Conservation (phyloP, 352 stramenopile species). For the Blastocystis sp. region DNA sequence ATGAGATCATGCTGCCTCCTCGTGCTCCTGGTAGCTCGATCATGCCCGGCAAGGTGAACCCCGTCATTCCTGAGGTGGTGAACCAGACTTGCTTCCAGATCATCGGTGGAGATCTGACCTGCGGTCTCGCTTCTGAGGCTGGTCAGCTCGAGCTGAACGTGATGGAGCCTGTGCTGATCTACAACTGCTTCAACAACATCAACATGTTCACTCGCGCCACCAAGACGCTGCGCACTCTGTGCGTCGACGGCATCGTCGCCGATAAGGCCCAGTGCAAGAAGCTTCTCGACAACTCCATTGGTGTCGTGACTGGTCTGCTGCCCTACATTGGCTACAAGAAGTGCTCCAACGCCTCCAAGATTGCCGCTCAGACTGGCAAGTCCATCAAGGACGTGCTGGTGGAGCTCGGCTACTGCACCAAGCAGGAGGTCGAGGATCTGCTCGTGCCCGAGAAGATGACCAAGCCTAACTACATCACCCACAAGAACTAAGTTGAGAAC, state of each 20-base stretch:
- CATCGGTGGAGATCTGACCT: conserved; percentile 56
- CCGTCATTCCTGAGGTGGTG: no score
- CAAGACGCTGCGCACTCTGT: conserved; percentile 64
- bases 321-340: conserved; percentile 39
- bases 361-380: conserved; percentile 64
- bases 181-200: neutral
- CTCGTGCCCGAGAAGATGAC: conserved; percentile 68
- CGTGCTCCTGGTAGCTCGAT: conserved; percentile 5
- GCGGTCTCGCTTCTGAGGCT: conserved; percentile 20
- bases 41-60: no score
- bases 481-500: neutral
- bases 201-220: conserved; percentile 67
- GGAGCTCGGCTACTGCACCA: conserved; percentile 54
- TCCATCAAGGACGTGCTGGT: conserved; percentile 62
- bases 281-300: conserved; percentile 65
- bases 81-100: no score
- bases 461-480: conserved; percentile 66
- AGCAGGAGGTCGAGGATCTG: conserved; percentile 61
- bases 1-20: neutral
- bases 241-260: conserved; percentile 53
- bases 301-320: conserved; percentile 3
- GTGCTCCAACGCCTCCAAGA: conserved; percentile 53
- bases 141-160: no score
- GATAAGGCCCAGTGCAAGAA: conserved; percentile 66
- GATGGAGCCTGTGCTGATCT: no score